These are phyloP conservation scores for Hypoxylon fragiforme DNA, from an alignment of 495 filamentous ascomycete genomes.

Conservation along the genomic window DNA sequence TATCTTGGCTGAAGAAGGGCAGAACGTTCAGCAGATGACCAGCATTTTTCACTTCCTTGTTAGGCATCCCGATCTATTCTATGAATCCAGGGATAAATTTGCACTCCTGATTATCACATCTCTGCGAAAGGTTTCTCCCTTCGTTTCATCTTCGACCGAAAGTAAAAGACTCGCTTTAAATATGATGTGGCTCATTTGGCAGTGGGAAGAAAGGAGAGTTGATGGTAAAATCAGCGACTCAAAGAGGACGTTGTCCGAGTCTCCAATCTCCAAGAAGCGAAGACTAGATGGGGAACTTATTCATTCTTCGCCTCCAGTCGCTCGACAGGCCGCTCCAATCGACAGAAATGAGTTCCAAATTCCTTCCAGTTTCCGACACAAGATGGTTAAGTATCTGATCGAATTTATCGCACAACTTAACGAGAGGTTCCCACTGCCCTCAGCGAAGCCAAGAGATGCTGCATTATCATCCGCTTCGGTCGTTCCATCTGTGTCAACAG, in stretches of 20 bases:
- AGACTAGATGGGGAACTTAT: constrained; percentile 63
- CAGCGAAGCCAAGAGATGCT: constrained; percentile 64
- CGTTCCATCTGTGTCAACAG: constrained; percentile 59
- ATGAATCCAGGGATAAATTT: constrained; percentile 90
- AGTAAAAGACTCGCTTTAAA: constrained; percentile 90
- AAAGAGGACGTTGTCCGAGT: constrained; percentile 59
- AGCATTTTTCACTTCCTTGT: constrained; percentile 98
- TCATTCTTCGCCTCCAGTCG: constrained; percentile 52
- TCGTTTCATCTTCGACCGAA: constrained; percentile 86
- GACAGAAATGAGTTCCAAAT: constrained; percentile 72
- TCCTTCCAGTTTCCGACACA: constrained; percentile 63
- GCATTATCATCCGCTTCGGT: constrained; percentile 50
- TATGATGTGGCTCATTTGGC: constrained; percentile 84
- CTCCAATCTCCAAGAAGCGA: constrained; percentile 74
- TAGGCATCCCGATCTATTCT: constrained; percentile 88
- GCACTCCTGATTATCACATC: constrained; percentile 85
- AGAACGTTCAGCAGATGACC: constrained; percentile 93
- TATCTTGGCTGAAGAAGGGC: constrained; percentile 92
- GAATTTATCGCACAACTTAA: constrained; percentile 90
- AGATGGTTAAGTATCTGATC: constrained; percentile 90
- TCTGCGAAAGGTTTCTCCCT: constrained; percentile 81
- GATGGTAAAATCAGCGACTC: constrained; percentile 52
- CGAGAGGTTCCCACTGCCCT: constrained; percentile 76
- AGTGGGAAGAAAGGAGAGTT: constrained; percentile 85
- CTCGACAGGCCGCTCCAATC: constrained; percentile 44